Evolutionary conservation across 257 asterid species (phyloP).

Genomic region (Schizonepeta tenuifolia): DNA sequence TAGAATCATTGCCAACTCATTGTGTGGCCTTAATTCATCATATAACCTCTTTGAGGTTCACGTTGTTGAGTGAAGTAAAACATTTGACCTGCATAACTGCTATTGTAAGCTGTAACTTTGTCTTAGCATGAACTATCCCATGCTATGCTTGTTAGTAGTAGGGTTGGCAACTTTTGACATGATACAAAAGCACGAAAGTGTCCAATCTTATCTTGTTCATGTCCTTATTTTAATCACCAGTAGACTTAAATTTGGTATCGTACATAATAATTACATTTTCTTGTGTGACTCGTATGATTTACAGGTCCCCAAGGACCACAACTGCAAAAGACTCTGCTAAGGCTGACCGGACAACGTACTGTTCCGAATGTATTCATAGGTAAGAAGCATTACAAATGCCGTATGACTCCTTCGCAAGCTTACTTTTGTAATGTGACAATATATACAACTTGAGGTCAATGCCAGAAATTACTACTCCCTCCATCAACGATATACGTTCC

Average conservation of each 20-base stretch:
- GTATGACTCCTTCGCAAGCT: neutral
- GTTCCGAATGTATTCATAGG: constrained; percentile 96
- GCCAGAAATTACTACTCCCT: neutral
- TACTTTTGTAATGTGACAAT: neutral
- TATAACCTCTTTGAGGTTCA: neutral
- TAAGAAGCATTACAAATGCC: constrained; percentile 38
- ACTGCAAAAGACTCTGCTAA: constrained; percentile 73
- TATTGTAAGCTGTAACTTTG: constrained; percentile 1
- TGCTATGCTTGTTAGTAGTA: neutral
- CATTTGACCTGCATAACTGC: neutral
- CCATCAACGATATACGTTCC: too few relatives aligned
- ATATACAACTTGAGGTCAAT: neutral
- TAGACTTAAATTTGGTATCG: neutral
- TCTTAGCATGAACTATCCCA: neutral
- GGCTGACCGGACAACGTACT: constrained; percentile 83
- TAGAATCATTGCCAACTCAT: neutral
- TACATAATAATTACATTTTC: neutral
- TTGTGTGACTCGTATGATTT: constrained; percentile 24
- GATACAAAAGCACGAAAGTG: too few relatives aligned
- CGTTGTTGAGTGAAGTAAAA: neutral
- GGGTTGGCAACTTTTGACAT: too few relatives aligned
- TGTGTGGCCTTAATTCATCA: neutral
- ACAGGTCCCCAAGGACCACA: constrained; percentile 85
- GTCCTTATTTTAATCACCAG: neutral
- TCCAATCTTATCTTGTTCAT: too few relatives aligned